Evolutionary conservation across 306 rosid genomes (phyloP).

Genomic region (Oxytropis ochrocephala): DNA sequence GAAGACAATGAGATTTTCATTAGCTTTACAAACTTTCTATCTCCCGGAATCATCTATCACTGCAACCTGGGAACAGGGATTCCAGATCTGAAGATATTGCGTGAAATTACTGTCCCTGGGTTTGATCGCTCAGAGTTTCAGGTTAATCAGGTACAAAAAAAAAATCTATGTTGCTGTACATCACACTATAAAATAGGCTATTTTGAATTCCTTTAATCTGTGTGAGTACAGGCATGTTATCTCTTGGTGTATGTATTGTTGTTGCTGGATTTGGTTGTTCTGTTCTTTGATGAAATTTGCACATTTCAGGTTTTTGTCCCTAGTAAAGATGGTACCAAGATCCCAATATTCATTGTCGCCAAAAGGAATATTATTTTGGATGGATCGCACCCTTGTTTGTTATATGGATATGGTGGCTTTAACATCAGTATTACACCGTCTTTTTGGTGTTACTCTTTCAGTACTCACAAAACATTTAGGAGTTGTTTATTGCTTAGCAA

Average conservation of each 20-base stretch:
- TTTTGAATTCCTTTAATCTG: neutral
- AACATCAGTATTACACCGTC: slow-evolving; percentile 74
- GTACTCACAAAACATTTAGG: slow-evolving; percentile 79
- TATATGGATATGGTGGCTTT: slow-evolving; percentile 95
- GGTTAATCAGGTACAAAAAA: slow-evolving; percentile 64
- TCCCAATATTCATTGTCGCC: slow-evolving; percentile 79
- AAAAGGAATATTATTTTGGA: slow-evolving; percentile 62
- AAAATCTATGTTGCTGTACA: neutral
- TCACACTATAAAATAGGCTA: neutral
- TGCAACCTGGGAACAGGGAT: slow-evolving; percentile 50
- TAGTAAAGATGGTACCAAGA: slow-evolving; percentile 80
- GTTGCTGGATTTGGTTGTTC: slow-evolving; percentile 11
- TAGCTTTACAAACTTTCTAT: slow-evolving; percentile 76
- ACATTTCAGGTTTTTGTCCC: slow-evolving; percentile 67
- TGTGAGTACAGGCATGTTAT: neutral
- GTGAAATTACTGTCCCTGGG: slow-evolving; percentile 81
- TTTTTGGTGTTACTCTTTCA: slow-evolving; percentile 69
- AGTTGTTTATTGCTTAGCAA: slow-evolving; percentile 75
- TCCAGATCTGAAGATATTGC: slow-evolving; percentile 73
- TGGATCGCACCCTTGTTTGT: slow-evolving; percentile 91
- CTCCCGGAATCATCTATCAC: slow-evolving; percentile 78
- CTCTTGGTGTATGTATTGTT: neutral
- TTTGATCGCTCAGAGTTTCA: slow-evolving; percentile 72
- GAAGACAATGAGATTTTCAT: slow-evolving; percentile 62
- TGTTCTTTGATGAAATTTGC: slow-evolving; percentile 2